These are phyloP conservation scores for Leccinum barrowsii DNA, from an alignment of 768 basidiomycete genomes.

Conservation along the genomic window DNA sequence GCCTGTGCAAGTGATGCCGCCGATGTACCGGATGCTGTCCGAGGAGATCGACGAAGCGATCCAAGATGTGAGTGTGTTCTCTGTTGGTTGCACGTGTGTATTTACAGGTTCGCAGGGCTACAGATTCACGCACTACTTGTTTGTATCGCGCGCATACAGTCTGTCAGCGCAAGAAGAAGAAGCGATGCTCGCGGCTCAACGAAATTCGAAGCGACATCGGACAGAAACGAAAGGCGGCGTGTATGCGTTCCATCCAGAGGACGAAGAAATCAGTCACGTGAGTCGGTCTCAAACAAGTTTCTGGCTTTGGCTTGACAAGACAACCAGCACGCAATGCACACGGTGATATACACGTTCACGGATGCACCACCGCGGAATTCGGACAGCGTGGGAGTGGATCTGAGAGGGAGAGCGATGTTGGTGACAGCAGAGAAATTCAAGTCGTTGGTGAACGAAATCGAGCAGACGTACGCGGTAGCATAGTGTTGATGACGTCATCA, in stretches of 20 bases:
- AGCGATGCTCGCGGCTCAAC: slow-evolving; percentile 40
- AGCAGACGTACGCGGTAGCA: slow-evolving; percentile 31
- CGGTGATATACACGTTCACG: slow-evolving; percentile 43
- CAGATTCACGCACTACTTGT: slow-evolving; percentile 66
- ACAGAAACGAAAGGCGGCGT: slow-evolving; percentile 42
- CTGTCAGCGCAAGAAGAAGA: slow-evolving; percentile 67
- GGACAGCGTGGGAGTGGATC: slow-evolving; percentile 72
- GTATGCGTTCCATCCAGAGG: slow-evolving; percentile 84
- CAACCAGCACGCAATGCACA: slow-evolving; percentile 21
- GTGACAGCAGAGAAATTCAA: slow-evolving; percentile 44
- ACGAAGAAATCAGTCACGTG: slow-evolving; percentile 69
- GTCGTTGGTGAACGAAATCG: slow-evolving; percentile 39
- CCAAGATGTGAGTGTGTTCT: slow-evolving; percentile 49
- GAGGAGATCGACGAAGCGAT: slow-evolving; percentile 78
- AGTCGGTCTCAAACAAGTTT: not conserved
- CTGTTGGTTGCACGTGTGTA: not conserved
- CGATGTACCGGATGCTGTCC: slow-evolving; percentile 85
- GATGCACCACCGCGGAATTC: slow-evolving; percentile 51
- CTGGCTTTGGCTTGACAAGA: not conserved
- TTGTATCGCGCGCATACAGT: slow-evolving; percentile 78
- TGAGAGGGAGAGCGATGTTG: slow-evolving; percentile 63
- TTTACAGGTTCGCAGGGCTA: slow-evolving; percentile 42
- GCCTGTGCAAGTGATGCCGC: slow-evolving; percentile 89
- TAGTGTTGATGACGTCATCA: not conserved
- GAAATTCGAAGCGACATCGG: slow-evolving; percentile 38